Conservation (phyloP, 192 early-diverging fungal genomes). For the Helicostylum pulchrum region DNA sequence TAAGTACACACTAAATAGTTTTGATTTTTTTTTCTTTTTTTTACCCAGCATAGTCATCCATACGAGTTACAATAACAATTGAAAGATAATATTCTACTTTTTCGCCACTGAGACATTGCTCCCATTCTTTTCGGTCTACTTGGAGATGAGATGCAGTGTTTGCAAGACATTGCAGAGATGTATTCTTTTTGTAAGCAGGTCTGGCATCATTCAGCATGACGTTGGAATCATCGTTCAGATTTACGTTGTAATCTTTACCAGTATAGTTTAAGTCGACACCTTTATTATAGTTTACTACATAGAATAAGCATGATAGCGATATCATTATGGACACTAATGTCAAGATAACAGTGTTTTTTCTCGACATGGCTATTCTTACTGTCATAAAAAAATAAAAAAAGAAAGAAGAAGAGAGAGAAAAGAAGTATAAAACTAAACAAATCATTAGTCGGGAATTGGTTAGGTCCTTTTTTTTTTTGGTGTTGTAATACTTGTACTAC, state of each 20-base stretch:
- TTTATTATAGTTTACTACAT: neutral
- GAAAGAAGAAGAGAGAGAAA: neutral
- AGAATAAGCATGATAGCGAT: slow-evolving; percentile 3
- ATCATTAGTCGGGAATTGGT: no score
- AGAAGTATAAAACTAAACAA: no score
- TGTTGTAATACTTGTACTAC: no score
- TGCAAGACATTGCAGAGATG: neutral
- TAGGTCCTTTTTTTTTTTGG: no score
- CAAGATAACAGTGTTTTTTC: neutral
- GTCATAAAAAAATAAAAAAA: neutral
- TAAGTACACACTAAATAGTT: neutral
- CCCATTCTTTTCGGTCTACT: slow-evolving; percentile 7
- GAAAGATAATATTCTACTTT: slow-evolving; percentile 22
- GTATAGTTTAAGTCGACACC: no score
- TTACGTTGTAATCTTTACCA: no score
- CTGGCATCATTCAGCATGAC: no score
- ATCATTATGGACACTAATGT: neutral
- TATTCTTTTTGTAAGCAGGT: neutral
- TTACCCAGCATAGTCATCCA: slow-evolving; percentile 28
- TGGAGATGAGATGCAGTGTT: slow-evolving; percentile 1
- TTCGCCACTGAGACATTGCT: slow-evolving; percentile 7
- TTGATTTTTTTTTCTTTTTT: no score
- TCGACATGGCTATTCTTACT: neutral
- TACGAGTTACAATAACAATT: slow-evolving; percentile 26
- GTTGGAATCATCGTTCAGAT: no score